phyloP scores from a whole-genome alignment of 1,284 basidiomycete genomes.

The Phylloporus sp. region DNA sequence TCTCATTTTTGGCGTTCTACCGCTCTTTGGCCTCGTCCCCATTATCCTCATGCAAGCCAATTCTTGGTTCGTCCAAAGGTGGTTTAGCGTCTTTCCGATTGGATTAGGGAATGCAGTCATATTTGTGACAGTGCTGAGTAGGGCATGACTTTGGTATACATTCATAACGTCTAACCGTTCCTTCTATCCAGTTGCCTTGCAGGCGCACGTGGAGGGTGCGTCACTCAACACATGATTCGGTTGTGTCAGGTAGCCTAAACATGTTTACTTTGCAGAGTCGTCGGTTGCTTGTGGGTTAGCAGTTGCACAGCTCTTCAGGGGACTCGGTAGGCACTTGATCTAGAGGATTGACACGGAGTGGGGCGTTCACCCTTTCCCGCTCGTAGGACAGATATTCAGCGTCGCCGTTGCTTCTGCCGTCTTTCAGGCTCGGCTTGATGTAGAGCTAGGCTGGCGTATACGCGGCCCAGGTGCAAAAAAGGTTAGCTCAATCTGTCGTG shows the following conservation, averaged over 20 bases:
- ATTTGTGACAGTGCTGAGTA: slow-evolving; percentile 23
- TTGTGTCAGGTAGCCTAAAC: neutral
- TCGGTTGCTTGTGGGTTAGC: slow-evolving; percentile 18
- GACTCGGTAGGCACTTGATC: slow-evolving; percentile 14
- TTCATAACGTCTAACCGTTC: neutral
- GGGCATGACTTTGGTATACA: neutral
- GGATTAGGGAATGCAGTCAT: slow-evolving; percentile 24
- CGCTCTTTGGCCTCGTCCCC: too few species aligned
- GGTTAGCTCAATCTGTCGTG: slow-evolving; percentile 8
- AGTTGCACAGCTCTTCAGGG: slow-evolving; percentile 17
- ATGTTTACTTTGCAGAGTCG: slow-evolving; percentile 3
- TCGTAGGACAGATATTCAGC: slow-evolving; percentile 25
- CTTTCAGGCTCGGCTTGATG: slow-evolving; percentile 30
- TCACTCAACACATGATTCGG: neutral
- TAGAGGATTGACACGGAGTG: too few species aligned
- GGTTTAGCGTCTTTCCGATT: slow-evolving; percentile 26
- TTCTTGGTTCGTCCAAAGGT: slow-evolving; percentile 14
- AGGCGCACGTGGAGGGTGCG: slow-evolving; percentile 24
- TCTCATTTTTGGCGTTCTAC: too few species aligned
- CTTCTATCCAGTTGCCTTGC: slow-evolving; percentile 21
- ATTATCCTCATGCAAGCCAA: too few species aligned
- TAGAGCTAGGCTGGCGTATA: slow-evolving; percentile 24
- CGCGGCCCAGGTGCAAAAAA: slow-evolving; percentile 20
- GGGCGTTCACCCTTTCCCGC: neutral
- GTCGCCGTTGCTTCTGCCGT: slow-evolving; percentile 30